Conservation (phyloP, 2,329 filamentous ascomycete species). For the Conoideocrella luteorostrata region DNA sequence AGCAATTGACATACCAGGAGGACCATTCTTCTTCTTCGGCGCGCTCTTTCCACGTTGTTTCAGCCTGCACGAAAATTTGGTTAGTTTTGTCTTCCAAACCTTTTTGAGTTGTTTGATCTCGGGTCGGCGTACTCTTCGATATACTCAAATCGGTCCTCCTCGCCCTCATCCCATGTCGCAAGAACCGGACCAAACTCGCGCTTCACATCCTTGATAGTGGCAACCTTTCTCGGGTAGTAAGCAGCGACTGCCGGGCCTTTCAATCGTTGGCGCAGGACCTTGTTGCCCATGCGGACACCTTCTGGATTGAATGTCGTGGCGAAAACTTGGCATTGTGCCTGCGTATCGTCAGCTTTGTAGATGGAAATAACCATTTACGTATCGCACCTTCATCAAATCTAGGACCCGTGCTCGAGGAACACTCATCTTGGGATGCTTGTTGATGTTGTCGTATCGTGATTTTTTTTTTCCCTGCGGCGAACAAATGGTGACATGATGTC, state of each 20-base stretch:
- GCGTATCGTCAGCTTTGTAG: conserved; percentile 17
- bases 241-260: conserved; percentile 74
- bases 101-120: not conserved
- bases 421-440: conserved; percentile 45
- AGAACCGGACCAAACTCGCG: conserved; percentile 60
- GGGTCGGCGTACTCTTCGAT: conserved; percentile 52
- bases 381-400: conserved; percentile 72
- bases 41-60: conserved; percentile 79
- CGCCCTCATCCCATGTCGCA: conserved; percentile 65
- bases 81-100: conserved; percentile 19
- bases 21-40: conserved; percentile 77
- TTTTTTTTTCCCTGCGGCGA: not conserved
- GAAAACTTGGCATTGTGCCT: conserved; percentile 92
- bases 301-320: conserved; percentile 85
- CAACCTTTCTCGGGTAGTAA: conserved; percentile 79
- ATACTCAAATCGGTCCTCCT: conserved; percentile 73
- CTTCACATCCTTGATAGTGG: conserved; percentile 67
- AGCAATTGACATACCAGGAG: conserved; percentile 25
- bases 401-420: conserved; percentile 55
- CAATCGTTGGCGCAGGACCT: conserved; percentile 81
- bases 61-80: conserved; percentile 39
- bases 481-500: conserved; percentile 2
- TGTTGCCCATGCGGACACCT: conserved; percentile 77
- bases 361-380: not conserved
- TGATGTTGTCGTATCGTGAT: conserved; percentile 15